Evolutionary conservation across 176 grass and related monocot genomes (phyloP).

Genomic region (Guadua angustifolia): DNA sequence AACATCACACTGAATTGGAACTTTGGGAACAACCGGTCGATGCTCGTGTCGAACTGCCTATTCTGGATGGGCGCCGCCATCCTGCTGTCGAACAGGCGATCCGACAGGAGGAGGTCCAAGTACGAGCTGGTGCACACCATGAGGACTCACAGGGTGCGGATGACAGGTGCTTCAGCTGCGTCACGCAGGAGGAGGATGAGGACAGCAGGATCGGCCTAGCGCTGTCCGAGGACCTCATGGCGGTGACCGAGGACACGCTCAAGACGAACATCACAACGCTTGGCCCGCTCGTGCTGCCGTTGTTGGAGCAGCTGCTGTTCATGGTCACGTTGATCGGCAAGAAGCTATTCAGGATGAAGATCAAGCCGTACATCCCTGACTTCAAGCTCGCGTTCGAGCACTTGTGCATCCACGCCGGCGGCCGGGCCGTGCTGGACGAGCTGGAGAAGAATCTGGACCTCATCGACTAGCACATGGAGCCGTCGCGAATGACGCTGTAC

Average conservation of each 20-base stretch:
- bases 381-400: constrained; percentile 94
- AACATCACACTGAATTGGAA: constrained; percentile 97
- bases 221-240: constrained; percentile 92
- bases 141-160: constrained; percentile 89
- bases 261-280: constrained; percentile 98
- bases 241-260: constrained; percentile 77
- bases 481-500: constrained; percentile 83
- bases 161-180: constrained; percentile 80
- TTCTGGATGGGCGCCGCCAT: constrained; percentile 93
- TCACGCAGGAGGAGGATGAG: constrained; percentile 81
- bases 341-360: constrained; percentile 80
- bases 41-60: constrained; percentile 88
- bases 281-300: constrained; percentile 76
- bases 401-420: constrained; percentile 89
- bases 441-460: constrained; percentile 79
- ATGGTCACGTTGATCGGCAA: constrained; percentile 61
- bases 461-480: constrained; percentile 90
- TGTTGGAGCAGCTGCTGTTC: constrained; percentile 89
- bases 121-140: constrained; percentile 89
- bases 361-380: constrained; percentile 85
- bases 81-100: constrained; percentile 68
- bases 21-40: constrained; percentile 82
- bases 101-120: constrained; percentile 70
- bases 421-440: constrained; percentile 79
- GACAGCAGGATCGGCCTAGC: constrained; percentile 71